Evolutionary conservation across 371 early-diverging fungal genomes (phyloP), one percentile per base, ranked within the genome.

Genomic region (Mortierella sp.): DNA sequence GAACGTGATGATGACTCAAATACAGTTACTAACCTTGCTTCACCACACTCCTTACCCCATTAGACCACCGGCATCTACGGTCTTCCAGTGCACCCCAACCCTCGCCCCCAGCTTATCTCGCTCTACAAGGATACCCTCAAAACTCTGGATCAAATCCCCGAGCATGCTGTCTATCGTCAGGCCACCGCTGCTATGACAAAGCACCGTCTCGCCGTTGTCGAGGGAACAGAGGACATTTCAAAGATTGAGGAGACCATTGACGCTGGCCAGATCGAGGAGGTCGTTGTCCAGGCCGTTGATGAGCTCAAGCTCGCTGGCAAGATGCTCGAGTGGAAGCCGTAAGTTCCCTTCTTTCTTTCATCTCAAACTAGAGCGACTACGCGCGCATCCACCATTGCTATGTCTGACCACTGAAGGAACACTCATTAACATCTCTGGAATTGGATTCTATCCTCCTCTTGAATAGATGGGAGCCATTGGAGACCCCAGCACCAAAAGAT

Each of bases 191-290:
- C 95, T 21, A 70, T 95, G 63, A 92, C 94, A 18, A 81, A 85
- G 62, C 92, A 93, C 46, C 90, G 96, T 46, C 84, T 97, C 64
- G 72, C 81, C 47, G 82, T 96, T 59, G 93, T 93, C 55, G 88
- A 95, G 82, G 79, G 82, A 26, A 90, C 89, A 48, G 91, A 92
- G 60, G 89, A 92, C 66, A 81, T 93, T 51, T 64, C 72, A 37
- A 86, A 89, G 79, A 94, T 96, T 68, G 98, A 97, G 84, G 69
- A 86, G 66, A 77, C 88, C 66, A 84, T 96, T 60, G 86, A 85
- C 70, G 88, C 86, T 46, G 97, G 97, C 51, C 94, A 95, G 85
- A 93, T 97, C 72, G 98, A 97, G 82, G 96, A 97, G 86, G 83
- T 97, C 16, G 92, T 97, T 62, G 74, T 84, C 55, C 95, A 93